phyloP scores from a whole-genome alignment of 192 early-diverging fungal species.

The Radiomyces spectabilis region DNA sequence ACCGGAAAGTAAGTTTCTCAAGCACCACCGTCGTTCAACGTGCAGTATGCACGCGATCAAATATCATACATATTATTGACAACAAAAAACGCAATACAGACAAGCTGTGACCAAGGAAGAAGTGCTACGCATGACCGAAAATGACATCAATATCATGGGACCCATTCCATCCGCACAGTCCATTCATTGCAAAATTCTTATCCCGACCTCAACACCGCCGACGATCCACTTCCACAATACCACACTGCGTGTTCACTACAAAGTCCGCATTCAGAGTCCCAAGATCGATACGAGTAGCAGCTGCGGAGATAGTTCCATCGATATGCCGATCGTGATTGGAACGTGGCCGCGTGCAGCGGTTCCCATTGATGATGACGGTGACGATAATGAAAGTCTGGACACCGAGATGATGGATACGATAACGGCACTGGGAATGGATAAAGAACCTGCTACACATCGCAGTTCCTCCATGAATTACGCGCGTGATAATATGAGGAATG shows the following conservation, averaged over 20 bases:
- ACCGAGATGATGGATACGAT: not conserved
- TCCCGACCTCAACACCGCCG: constrained; percentile 24
- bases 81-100: no score
- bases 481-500: not conserved
- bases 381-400: constrained; percentile 3
- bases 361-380: constrained; percentile 33
- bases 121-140: not conserved
- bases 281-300: not conserved
- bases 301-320: constrained; percentile 1
- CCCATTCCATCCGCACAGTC: constrained; percentile 9
- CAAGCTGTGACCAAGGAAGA: no score
- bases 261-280: constrained; percentile 9
- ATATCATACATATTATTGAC: no score
- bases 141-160: constrained; percentile 10
- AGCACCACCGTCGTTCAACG: no score
- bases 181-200: constrained; percentile 7
- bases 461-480: not conserved
- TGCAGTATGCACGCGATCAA: no score
- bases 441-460: not conserved
- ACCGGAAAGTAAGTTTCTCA: constrained; percentile 19
- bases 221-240: constrained; percentile 15
- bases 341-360: constrained; percentile 26
- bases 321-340: constrained; percentile 27
- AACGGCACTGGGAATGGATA: not conserved
- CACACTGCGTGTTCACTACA: constrained; percentile 18